Percentiles rank a stretch among this genome's conserved stretches.
These are phyloP conservation scores for Penicillium vulpinum DNA, from an alignment of 2,329 filamentous ascomycete species.

Conservation along the genomic window DNA sequence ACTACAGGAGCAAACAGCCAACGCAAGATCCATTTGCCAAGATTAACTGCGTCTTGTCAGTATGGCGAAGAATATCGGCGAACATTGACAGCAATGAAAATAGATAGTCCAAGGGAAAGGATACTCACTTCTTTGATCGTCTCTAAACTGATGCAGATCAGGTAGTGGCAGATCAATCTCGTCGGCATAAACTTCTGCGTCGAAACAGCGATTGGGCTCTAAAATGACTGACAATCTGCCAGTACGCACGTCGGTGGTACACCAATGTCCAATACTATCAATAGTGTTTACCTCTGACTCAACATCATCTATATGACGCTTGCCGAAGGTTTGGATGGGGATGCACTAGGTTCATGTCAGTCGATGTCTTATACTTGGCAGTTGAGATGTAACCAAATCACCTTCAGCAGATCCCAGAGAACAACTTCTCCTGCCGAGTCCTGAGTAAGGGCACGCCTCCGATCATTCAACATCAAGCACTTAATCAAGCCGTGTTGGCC, in stretches of 20 bases:
- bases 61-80: not conserved
- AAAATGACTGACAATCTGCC: slow-evolving; percentile 87
- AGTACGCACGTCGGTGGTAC: slow-evolving; percentile 88
- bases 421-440: slow-evolving; percentile 95
- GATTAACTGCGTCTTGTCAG: slow-evolving; percentile 65
- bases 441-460: slow-evolving; percentile 81
- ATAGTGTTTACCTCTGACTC: slow-evolving; percentile 80
- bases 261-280: slow-evolving; percentile 93
- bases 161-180: slow-evolving; percentile 66
- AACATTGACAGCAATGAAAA: not conserved
- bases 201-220: slow-evolving; percentile 94
- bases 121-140: slow-evolving; percentile 84
- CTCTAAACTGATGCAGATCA: slow-evolving; percentile 75
- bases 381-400: slow-evolving; percentile 37
- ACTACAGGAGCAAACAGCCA: slow-evolving; percentile 89
- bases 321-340: slow-evolving; percentile 88
- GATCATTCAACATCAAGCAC: slow-evolving; percentile 86
- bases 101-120: not conserved
- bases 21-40: slow-evolving; percentile 93
- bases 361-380: not conserved
- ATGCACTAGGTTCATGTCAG: slow-evolving; percentile 60
- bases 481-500: slow-evolving; percentile 95
- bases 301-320: slow-evolving; percentile 90
- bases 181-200: slow-evolving; percentile 95
- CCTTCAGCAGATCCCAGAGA: slow-evolving; percentile 89